A percentile compares a stretch with the other conserved stretches of the same genome.
phyloP scores from a whole-genome alignment of 1,284 basidiomycete species.

The Fistulinella cinereoalba region DNA sequence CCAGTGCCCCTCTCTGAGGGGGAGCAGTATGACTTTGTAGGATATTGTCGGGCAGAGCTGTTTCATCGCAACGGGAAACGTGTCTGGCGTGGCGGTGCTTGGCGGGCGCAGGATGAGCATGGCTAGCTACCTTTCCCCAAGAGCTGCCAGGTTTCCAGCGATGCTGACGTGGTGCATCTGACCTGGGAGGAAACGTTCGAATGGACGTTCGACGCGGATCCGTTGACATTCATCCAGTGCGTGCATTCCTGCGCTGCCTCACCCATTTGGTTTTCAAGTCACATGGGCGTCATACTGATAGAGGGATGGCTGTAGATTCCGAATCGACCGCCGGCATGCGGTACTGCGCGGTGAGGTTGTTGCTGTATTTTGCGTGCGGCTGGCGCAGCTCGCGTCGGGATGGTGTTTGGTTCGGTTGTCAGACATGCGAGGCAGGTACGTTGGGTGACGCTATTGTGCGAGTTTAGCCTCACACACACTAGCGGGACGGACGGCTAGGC shows the following conservation, averaged over 20 bases:
- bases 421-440: constrained; percentile 51
- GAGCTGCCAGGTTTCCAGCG: too few relatives aligned
- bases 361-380: constrained; percentile 49
- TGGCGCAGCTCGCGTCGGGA: constrained; percentile 44
- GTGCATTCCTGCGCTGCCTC: constrained; percentile 3
- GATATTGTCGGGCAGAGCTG: constrained; percentile 44
- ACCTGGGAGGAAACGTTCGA: constrained; percentile 46
- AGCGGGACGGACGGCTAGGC: constrained; percentile 12
- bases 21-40: constrained; percentile 35
- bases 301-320: constrained; percentile 27
- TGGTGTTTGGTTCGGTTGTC: constrained; percentile 54
- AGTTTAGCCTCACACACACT: constrained; percentile 28
- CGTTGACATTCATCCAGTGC: constrained; percentile 51
- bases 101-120: constrained; percentile 31
- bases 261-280: too few relatives aligned
- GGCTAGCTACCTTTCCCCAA: too few relatives aligned
- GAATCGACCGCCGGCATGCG: constrained; percentile 37
- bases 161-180: constrained; percentile 35
- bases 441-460: constrained; percentile 46
- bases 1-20: constrained; percentile 43
- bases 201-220: constrained; percentile 49
- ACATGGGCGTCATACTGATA: background rate
- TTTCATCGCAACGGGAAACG: constrained; percentile 38
- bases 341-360: constrained; percentile 45
- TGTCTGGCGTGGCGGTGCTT: constrained; percentile 40